Evolutionary conservation across 2,329 filamentous ascomycete genomes (phyloP), one percentile per base, ranked within the genome.

Genomic region (Ploettnerulaceae sp.): DNA sequence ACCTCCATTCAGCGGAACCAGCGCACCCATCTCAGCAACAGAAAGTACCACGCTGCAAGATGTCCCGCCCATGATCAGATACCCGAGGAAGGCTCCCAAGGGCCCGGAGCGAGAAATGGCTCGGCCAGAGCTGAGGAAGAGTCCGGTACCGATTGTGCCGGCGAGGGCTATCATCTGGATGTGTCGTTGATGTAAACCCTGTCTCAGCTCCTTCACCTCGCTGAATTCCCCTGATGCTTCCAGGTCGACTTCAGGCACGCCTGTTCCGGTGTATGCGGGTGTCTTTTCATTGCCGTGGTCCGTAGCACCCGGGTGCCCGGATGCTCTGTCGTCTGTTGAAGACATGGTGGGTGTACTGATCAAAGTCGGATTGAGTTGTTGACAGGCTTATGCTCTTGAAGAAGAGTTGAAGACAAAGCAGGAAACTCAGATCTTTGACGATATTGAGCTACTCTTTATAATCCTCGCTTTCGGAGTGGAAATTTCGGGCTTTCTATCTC

Each of bases 61-160:
- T 1, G 32, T 29, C 7, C 8, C 14, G 4, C 42, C 42, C 32
- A 26, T 38, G 5, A 43, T 29, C n/a, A 9, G 14, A 33, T 35
- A 31, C 70, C 72, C n/a, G 77, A 41, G 29, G 4, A 78, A 62
- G 18, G 75, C 67, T 17, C 72, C 72, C 0, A 75, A 64, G 2
- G 75, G 75, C 2, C 74, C 76, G 26, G 69, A 74, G n/a, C 67
- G 70, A 18, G 69, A 67, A 17, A 79, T 71, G 0, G 74, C 71
- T 49, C 69, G 67, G 24, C 76, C 76, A 1, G 74, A 72, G 24
- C 56, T 49, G 21, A 59, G 40, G 40, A 58, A 58, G 4, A 57
- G 24, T 14, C 45, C 56, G 4, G 74, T 76, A 15, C 71, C 71
- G 49, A 71, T 70, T 11, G 69, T 66, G 12, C 69, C 69, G 2